Base-by-base conservation (phyloP, 2,329 filamentous ascomycete species). In the Xylariaceae sp. region DNA sequence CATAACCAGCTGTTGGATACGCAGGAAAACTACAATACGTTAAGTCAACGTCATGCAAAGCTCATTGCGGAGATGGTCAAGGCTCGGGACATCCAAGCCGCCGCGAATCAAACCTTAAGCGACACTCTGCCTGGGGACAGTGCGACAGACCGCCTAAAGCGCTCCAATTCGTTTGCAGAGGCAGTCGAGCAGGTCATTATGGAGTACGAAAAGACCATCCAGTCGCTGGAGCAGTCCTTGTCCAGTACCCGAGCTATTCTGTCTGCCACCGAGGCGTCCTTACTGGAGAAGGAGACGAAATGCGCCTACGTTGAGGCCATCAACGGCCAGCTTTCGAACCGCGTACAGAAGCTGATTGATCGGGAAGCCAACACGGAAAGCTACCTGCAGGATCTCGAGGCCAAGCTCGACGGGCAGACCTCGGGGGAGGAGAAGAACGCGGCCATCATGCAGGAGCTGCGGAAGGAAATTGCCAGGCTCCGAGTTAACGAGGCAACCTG, bases 121-220 rank as follows among this genome's bases (percentile, higher is more conserved):
- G 75, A 81, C 36, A 74, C 78, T 9, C 68, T n/a, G n/a, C n/a
- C 82, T 12, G 86, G 81, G 38, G 88, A 90, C 58, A 86, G 72
- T 51, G 87, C 88, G 1, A 83, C 88, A 16, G 89, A 96, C 59
- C 78, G 92, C 37, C 68, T 97, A 48, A 94, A 96, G 59, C 82
- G 92, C 28, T 98, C 94, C 13, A 95, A 94, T 59, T 94, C 87
- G 0, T 97, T 98, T 59, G 89, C 90, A 2, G 85, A 94, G 59
- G 90, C 90, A 18, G 90, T 98, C 14, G 92, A 98, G 56, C 86
- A 94, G 57, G 88, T 98, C 15, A 88, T 98, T 3, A 69, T 97
- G 34, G 92, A 98, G 64, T 98, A 98, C 59, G 94, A 98, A 62
- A 97, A 94, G 72, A 98, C 94, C 0, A 98, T 98, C 34, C 89